These are phyloP conservation scores for Zasmidium cellare DNA, from an alignment of 2,329 filamentous ascomycete species.

Conservation along the genomic window DNA sequence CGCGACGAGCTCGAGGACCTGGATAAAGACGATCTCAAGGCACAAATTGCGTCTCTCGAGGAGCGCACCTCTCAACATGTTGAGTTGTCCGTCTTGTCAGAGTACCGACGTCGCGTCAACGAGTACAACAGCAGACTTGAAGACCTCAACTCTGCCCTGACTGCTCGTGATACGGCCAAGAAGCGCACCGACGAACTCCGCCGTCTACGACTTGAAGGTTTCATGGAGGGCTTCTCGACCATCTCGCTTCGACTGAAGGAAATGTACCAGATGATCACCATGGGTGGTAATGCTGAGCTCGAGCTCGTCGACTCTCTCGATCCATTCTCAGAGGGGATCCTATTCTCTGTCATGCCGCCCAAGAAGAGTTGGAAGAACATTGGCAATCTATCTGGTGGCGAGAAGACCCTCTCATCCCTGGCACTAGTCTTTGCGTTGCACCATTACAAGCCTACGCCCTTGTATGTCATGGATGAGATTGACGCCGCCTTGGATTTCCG, in stretches of 20 bases:
- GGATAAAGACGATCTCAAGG: constrained; percentile 63
- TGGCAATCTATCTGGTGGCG: constrained; percentile 88
- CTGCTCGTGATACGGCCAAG: constrained; percentile 81
- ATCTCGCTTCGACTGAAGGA: constrained; percentile 96
- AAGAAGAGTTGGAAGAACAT: constrained; percentile 99
- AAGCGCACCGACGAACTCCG: constrained; percentile 90
- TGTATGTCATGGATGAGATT: constrained; percentile 99
- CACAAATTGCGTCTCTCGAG: constrained; percentile 65
- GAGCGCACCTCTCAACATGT: constrained; percentile 83
- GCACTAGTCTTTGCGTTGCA: constrained; percentile 97
- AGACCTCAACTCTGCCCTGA: constrained; percentile 77
- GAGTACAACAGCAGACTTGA: constrained; percentile 80
- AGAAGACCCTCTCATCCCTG: constrained; percentile 92
- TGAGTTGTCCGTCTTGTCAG: constrained; percentile 82
- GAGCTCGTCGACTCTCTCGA: constrained; percentile 95
- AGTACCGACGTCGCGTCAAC: constrained; percentile 82
- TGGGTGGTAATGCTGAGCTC: constrained; percentile 97
- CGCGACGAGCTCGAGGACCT: constrained; percentile 66
- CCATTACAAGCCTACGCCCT: constrained; percentile 94
- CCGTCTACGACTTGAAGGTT: constrained; percentile 85
- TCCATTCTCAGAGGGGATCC: constrained; percentile 93
- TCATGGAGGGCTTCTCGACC: constrained; percentile 95
- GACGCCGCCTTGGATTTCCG: constrained; percentile 96
- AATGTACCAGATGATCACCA: constrained; percentile 99
- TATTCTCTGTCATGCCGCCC: constrained; percentile 98